Conservation (phyloP, 2,329 filamentous ascomycete genomes). For the Beauveria scarabaeidicola region DNA sequence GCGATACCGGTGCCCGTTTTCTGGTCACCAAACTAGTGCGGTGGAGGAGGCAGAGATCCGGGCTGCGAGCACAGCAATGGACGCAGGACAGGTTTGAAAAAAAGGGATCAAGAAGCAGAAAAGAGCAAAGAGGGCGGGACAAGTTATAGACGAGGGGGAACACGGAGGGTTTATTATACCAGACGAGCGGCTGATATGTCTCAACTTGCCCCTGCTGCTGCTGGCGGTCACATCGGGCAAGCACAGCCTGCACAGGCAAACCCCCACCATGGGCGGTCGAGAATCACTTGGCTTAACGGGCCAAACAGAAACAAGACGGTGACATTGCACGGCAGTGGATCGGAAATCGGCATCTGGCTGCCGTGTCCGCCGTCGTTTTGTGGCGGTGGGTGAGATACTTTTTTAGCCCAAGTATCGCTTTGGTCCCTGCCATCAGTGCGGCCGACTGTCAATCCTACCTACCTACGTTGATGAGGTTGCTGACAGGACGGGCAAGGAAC, state of each 20-base stretch:
- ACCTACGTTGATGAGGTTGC: too few relatives aligned
- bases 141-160: neutral
- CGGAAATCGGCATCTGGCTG: constrained; percentile 1
- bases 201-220: neutral
- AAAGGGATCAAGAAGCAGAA: too few relatives aligned
- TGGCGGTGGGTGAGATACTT: neutral
- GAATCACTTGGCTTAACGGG: neutral
- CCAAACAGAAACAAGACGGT: neutral
- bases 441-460: neutral
- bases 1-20: neutral
- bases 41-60: neutral
- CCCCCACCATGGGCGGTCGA: constrained; percentile 6
- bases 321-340: neutral
- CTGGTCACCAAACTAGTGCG: neutral
- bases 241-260: neutral
- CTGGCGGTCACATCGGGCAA: neutral
- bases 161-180: constrained; percentile 3
- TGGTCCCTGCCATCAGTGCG: neutral
- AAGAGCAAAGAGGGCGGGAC: neutral
- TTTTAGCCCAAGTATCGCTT: neutral
- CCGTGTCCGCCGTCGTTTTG: neutral
- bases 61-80: neutral
- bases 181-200: neutral
- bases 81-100: neutral
- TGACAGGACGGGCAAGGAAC: too few relatives aligned